phyloP scores from a whole-genome alignment of 345 rosid genomes.

The Raphanus raphanistrum region DNA sequence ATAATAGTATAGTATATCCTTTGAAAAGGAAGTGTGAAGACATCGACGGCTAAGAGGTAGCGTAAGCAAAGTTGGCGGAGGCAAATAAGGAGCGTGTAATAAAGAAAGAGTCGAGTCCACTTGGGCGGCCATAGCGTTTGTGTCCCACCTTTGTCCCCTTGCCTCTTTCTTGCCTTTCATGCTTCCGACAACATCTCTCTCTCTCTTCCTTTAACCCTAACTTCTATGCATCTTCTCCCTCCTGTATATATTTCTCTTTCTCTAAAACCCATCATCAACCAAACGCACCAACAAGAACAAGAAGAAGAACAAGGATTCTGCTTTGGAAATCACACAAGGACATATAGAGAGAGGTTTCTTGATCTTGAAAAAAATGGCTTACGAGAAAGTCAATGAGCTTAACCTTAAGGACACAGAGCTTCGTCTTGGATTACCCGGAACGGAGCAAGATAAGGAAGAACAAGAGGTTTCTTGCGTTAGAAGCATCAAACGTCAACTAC shows the following conservation, averaged over 20 bases:
- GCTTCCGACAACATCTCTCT: slow-evolving; percentile 36
- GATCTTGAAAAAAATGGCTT: slow-evolving; percentile 31
- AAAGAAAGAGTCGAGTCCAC: slow-evolving; percentile 37
- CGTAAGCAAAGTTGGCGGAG: slow-evolving; percentile 38
- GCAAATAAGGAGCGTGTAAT: slow-evolving; percentile 35
- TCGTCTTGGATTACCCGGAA: slow-evolving; percentile 83
- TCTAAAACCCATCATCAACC: slow-evolving; percentile 12
- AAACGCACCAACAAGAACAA: slow-evolving; percentile 17
- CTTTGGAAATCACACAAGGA: slow-evolving; percentile 1
- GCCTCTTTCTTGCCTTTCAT: slow-evolving; percentile 35
- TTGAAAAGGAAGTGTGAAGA: neutral
- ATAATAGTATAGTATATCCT: neutral
- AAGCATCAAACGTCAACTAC: slow-evolving; percentile 54
- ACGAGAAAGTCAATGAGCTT: slow-evolving; percentile 52
- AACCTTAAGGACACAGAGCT: slow-evolving; percentile 87
- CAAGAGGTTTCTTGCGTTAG: slow-evolving; percentile 43
- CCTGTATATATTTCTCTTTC: slow-evolving; percentile 21
- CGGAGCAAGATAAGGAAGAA: slow-evolving; percentile 40
- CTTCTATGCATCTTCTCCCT: slow-evolving; percentile 16
- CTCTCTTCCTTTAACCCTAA: slow-evolving; percentile 30
- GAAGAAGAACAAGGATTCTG: slow-evolving; percentile 9
- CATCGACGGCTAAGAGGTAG: slow-evolving; percentile 26
- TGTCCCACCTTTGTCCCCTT: slow-evolving; percentile 47
- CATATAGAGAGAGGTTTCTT: neutral
- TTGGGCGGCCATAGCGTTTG: slow-evolving; percentile 36